phyloP scores from a whole-genome alignment of 306 rosid species.

The Herpetospermum pedunculosum region DNA sequence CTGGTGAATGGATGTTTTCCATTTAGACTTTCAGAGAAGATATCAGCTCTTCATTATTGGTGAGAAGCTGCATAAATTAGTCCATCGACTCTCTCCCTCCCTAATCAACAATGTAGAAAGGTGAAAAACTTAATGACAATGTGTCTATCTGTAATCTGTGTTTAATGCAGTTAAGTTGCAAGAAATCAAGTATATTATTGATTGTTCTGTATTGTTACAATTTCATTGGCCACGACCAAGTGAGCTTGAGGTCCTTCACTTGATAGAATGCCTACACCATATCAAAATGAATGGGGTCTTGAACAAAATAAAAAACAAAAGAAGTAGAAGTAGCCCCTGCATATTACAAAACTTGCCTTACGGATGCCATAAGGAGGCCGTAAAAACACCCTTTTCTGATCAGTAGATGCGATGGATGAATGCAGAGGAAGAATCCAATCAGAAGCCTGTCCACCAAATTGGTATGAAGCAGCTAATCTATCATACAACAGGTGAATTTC shows the following conservation, averaged over 20 bases:
- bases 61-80: neutral
- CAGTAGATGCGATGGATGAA: constrained; percentile 62
- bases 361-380: constrained; percentile 71
- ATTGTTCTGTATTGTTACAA: neutral
- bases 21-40: neutral
- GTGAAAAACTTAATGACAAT: neutral
- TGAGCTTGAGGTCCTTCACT: neutral
- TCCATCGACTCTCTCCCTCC: neutral
- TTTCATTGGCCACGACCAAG: neutral
- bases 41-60: neutral
- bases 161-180: neutral
- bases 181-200: neutral
- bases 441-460: constrained; percentile 79
- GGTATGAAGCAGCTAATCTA: constrained; percentile 66
- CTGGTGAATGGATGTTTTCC: neutral
- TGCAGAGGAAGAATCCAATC: constrained; percentile 93
- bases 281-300: neutral
- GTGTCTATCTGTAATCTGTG: neutral
- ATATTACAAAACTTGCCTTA: constrained; percentile 39
- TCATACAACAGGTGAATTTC: constrained; percentile 68
- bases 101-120: neutral
- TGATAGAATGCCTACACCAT: neutral
- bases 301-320: neutral
- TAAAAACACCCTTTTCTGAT: constrained; percentile 75
- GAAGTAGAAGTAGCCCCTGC: neutral